phyloP scores from a whole-genome alignment of 2,329 filamentous ascomycete genomes.

The Paracoccidioides lutzii region DNA sequence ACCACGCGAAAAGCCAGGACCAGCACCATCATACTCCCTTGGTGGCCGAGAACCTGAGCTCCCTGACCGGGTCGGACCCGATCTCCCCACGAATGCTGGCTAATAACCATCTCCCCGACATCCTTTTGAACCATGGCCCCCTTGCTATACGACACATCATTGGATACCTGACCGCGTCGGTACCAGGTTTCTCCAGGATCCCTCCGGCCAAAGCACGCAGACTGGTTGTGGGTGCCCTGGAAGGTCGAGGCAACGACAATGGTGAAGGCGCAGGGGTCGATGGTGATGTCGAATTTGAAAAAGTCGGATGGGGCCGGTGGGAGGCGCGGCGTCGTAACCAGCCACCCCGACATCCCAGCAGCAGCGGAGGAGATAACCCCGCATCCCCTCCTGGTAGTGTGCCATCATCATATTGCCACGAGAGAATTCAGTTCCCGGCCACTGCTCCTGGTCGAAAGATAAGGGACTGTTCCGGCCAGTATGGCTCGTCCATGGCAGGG shows the following conservation, averaged over 20 bases:
- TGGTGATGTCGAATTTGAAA: conserved; percentile 59
- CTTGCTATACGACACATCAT: conserved; percentile 91
- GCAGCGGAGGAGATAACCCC: background rate
- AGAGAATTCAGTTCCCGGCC: conserved; percentile 37
- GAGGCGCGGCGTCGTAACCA: conserved; percentile 66
- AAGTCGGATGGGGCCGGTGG: conserved; percentile 96
- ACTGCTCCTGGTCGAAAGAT: conserved; percentile 15
- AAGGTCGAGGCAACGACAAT: conserved; percentile 52
- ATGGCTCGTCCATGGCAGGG: conserved; percentile 51
- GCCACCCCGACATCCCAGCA: conserved; percentile 30
- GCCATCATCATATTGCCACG: conserved; percentile 31
- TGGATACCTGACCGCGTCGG: conserved; percentile 81
- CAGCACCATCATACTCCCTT: conserved; percentile 21
- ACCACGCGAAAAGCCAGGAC: conserved; percentile 36
- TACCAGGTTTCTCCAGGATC: conserved; percentile 83
- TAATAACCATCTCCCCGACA: conserved; percentile 78
- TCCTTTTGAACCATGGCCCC: conserved; percentile 78
- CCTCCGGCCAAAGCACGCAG: conserved; percentile 80
- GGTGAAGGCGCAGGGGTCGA: conserved; percentile 42
- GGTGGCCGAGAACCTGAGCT: conserved; percentile 19
- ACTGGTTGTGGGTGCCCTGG: conserved; percentile 81
- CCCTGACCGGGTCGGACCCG: conserved; percentile 49
- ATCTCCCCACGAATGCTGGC: conserved; percentile 80
- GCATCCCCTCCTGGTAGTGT: conserved; percentile 38
- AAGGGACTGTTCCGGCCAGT: conserved; percentile 28